Percentiles rank a stretch among this genome's conserved stretches.
Conservation (phyloP, 371 early-diverging fungal species). For the Mucor irregularis region DNA sequence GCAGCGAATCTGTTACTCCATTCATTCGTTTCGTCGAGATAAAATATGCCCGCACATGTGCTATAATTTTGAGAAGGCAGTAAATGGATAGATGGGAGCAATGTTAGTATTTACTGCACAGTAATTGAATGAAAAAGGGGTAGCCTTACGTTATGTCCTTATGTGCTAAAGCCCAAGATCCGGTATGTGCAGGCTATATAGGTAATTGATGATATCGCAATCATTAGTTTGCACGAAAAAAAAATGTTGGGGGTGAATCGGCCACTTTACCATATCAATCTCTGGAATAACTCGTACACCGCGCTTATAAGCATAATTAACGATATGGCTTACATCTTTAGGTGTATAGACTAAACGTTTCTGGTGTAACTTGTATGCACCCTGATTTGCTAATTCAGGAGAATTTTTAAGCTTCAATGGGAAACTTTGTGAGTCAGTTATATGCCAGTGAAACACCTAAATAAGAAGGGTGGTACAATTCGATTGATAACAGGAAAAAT, state of each 20-base stretch:
- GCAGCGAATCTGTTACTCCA: constrained; percentile 61
- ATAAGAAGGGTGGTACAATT: neutral
- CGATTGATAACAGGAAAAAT: neutral
- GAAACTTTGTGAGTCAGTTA: constrained; percentile 73
- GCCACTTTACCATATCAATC: constrained; percentile 70
- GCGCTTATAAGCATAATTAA: constrained; percentile 59
- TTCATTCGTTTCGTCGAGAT: constrained; percentile 36
- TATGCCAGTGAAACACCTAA: constrained; percentile 77
- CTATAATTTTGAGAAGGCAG: constrained; percentile 11
- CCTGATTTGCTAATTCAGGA: constrained; percentile 52
- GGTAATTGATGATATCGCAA: neutral
- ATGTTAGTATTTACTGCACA: neutral
- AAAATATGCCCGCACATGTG: constrained; percentile 41
- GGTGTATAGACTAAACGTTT: constrained; percentile 60
- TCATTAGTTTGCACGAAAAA: neutral
- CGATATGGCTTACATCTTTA: constrained; percentile 57
- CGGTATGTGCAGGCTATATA: constrained; percentile 73
- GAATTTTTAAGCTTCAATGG: constrained; percentile 52
- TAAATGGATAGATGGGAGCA: neutral
- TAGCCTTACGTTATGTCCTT: constrained; percentile 43
- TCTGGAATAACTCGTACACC: constrained; percentile 72
- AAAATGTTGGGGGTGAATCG: neutral
- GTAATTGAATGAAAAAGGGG: neutral
- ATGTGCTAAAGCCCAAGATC: constrained; percentile 41
- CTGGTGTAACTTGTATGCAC: constrained; percentile 49